Evolutionary conservation across 345 rosid genomes (phyloP), one percentile per base, ranked within the genome.

Genomic region (Mallotus nudiflorus): DNA sequence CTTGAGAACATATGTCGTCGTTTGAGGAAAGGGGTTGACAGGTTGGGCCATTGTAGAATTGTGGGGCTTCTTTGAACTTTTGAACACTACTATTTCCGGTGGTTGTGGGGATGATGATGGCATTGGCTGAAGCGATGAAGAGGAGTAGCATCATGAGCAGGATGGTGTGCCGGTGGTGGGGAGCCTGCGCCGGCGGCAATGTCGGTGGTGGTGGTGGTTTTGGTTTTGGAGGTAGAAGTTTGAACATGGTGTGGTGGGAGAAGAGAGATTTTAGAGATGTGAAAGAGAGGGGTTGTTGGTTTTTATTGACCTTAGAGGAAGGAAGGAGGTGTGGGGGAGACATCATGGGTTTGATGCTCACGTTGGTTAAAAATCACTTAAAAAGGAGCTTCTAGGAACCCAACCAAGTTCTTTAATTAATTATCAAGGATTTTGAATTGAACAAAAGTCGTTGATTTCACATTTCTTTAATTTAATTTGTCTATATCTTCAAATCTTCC

Each of bases 11-110:
- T 49, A 50, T 58, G 56, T 60, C n/a, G n/a, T n/a, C 68, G 35
- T 29, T 9, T 51, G 73, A 11, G 45, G 76, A 11, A 65, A 77
- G 44, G 16, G 68, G 19, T 1, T 66, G 65, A 48, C 82, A 78
- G 15, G 53, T 24, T 3, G 59, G 65, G 15, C 75, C 66, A 61
- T 78, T 78, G 72, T 70, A 74, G 68, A 70, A 78, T 9, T 65
- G 59, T 2, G 82, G 82, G 33, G 82, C 82, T 70, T 78, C 82
- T 50, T 62, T 78, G 69, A 74, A 78, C 11, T 29, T 52, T 1
- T 33, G 51, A 19, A 22, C 4, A 22, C 14, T 22, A 45, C 5
- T 16, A 18, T 27, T n/a, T 22, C 40, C 13, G 22, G n/a, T n/a
- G 37, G 51, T 2, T 50, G 57, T 16, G 49, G 29, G 18, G 22